phyloP scores from a whole-genome alignment of 371 early-diverging fungal genomes.

The Paraphysoderma sedebokerense region DNA sequence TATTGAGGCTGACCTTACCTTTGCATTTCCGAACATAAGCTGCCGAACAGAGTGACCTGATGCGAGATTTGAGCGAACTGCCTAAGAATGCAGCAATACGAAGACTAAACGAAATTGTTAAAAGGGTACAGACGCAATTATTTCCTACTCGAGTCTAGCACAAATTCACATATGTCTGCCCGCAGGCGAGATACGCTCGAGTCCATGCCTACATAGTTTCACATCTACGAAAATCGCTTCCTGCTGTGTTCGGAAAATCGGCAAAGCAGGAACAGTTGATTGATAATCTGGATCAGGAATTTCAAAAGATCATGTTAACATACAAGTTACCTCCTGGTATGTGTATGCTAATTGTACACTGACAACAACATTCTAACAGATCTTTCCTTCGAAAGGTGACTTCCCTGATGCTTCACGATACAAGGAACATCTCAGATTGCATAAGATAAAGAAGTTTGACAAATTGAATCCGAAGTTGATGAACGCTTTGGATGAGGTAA shows the following conservation, averaged over 20 bases:
- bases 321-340: conserved; percentile 49
- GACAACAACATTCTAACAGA: conserved; percentile 24
- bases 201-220: conserved; percentile 68
- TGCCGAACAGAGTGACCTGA: conserved; percentile 56
- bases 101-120: conserved; percentile 81
- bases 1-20: too few relatives aligned
- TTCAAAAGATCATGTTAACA: conserved; percentile 45
- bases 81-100: conserved; percentile 72
- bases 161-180: too few relatives aligned
- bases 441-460: conserved; percentile 17
- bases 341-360: conserved; percentile 57
- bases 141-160: too few relatives aligned
- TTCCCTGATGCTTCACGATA: background rate
- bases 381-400: background rate
- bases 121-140: too few relatives aligned
- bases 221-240: conserved; percentile 60
- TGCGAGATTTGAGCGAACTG: conserved; percentile 50
- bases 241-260: conserved; percentile 57
- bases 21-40: too few relatives aligned
- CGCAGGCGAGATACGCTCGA: conserved; percentile 3
- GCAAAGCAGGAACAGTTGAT: conserved; percentile 54
- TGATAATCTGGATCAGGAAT: conserved; percentile 48
- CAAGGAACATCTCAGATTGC: conserved; percentile 10
- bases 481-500: conserved; percentile 16
- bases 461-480: conserved; percentile 12